Percentiles rank a stretch among this genome's conserved stretches.
phyloP scores from a whole-genome alignment of 495 filamentous ascomycete genomes.

The Cercophora samala region DNA sequence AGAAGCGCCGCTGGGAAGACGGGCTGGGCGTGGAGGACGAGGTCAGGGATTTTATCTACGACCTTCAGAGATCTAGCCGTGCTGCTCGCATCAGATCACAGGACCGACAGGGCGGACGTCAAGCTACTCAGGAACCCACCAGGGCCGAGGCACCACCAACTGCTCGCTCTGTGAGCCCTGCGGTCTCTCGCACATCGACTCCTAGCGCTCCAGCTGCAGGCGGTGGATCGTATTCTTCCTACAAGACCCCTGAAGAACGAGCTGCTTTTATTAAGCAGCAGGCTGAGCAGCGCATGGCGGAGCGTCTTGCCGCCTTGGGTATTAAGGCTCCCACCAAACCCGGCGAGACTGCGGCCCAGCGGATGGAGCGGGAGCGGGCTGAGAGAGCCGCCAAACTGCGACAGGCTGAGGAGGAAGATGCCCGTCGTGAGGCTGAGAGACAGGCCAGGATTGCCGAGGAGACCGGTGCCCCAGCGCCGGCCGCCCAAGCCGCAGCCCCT shows the following conservation, averaged over 20 bases:
- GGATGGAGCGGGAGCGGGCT: constrained; percentile 80
- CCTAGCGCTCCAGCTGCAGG: constrained; percentile 40
- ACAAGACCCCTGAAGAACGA: constrained; percentile 85
- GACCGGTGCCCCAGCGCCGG: constrained; percentile 59
- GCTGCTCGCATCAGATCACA: constrained; percentile 72
- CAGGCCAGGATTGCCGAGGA: constrained; percentile 85
- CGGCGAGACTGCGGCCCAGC: constrained; percentile 75
- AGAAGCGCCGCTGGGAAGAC: constrained; percentile 93
- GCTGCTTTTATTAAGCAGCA: constrained; percentile 96
- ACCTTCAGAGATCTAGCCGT: constrained; percentile 80
- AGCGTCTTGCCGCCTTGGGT: constrained; percentile 88
- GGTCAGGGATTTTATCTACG: constrained; percentile 95
- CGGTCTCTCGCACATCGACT: constrained; percentile 44
- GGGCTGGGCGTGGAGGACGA: constrained; percentile 94
- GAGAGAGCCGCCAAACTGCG: constrained; percentile 81
- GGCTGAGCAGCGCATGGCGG: constrained; percentile 96
- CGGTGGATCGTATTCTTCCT: constrained; percentile 66
- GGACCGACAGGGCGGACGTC: constrained; percentile 48
- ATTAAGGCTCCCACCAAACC: constrained; percentile 72
- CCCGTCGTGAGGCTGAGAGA: constrained; percentile 80
- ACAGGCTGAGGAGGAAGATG: constrained; percentile 93
- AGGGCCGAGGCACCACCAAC: constrained; percentile 41
- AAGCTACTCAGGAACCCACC: constrained; percentile 44
- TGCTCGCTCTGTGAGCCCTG: constrained; percentile 39
- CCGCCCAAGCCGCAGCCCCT: constrained; percentile 25